A percentile compares a stretch with the other conserved stretches of the same genome.
These are phyloP conservation scores for Alternaria sp. DNA, from an alignment of 2,329 filamentous ascomycete species.

Conservation along the genomic window DNA sequence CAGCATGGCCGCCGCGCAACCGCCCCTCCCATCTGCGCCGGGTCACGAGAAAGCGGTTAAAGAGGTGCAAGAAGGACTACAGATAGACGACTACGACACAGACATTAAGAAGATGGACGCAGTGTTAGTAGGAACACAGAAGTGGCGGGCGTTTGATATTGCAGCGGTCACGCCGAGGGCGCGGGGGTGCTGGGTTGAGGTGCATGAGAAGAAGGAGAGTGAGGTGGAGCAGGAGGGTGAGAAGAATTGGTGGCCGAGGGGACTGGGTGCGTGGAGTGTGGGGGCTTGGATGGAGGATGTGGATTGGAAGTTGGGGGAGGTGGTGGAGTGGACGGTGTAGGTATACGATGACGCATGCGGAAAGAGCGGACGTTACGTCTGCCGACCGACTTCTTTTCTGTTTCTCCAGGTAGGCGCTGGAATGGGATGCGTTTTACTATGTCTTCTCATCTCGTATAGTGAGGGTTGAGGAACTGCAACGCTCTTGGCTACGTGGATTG, in stretches of 20 bases:
- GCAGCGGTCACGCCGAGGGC: conserved; percentile 23
- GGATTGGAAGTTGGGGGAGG: conserved; percentile 27
- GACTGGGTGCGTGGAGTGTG: conserved; percentile 29
- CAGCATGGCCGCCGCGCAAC: conserved; percentile 29
- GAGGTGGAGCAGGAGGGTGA: too few species aligned
- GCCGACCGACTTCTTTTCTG: neutral
- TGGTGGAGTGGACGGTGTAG: conserved; percentile 37
- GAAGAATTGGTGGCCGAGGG: conserved; percentile 30
- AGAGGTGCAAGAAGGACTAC: conserved; percentile 11
- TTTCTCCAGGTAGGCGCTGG: neutral
- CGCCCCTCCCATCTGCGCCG: conserved; percentile 25
- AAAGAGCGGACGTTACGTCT: neutral
- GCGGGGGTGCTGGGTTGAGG: conserved; percentile 37
- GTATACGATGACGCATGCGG: neutral
- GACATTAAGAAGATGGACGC: conserved; percentile 25
- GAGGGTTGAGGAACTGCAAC: neutral
- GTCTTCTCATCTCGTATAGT: neutral
- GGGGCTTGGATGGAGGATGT: conserved; percentile 41
- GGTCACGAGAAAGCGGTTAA: conserved; percentile 14
- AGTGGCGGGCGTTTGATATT: conserved; percentile 34
- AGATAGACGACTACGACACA: conserved; percentile 31
- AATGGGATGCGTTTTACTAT: neutral
- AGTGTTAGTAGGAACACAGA: conserved; percentile 30
- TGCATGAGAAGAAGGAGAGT: conserved; percentile 5
- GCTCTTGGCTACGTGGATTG: neutral